phyloP scores from a whole-genome alignment of 495 filamentous ascomycete species.

The Pyrenula aspistea region DNA sequence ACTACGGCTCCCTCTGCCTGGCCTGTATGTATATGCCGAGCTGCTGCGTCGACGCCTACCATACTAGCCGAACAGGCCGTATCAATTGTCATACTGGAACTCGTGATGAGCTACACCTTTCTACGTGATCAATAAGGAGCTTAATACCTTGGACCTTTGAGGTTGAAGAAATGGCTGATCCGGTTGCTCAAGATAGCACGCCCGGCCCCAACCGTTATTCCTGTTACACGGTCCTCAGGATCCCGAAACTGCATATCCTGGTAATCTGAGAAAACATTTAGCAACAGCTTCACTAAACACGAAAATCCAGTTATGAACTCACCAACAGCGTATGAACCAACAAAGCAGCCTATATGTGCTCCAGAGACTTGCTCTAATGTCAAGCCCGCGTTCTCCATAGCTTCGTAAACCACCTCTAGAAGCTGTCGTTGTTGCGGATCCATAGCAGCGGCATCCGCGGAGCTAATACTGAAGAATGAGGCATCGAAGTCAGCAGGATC shows the following conservation, averaged over 20 bases:
- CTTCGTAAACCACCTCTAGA: constrained; percentile 35
- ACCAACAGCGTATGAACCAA: constrained; percentile 3
- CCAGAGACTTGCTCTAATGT: constrained; percentile 4
- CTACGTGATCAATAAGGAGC: neutral
- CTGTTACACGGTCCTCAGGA: constrained; percentile 13
- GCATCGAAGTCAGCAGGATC: constrained; percentile 17
- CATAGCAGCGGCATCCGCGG: constrained; percentile 32
- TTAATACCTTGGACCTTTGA: constrained; percentile 14
- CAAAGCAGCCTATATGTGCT: constrained; percentile 4
- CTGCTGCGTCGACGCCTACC: constrained; percentile 16
- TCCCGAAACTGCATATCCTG: constrained; percentile 15
- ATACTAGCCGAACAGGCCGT: constrained; percentile 20
- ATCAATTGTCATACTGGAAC: constrained; percentile 16
- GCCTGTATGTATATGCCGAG: constrained; percentile 9
- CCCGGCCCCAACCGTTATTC: constrained; percentile 11
- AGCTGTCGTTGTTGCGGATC: constrained; percentile 47
- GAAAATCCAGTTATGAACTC: neutral
- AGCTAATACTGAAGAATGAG: constrained; percentile 27
- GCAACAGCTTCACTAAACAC: too few relatives aligned
- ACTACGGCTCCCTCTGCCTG: constrained; percentile 29
- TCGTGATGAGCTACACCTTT: too few relatives aligned
- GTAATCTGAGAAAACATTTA: constrained; percentile 13
- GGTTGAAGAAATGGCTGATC: constrained; percentile 19
- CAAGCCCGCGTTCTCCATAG: constrained; percentile 17
- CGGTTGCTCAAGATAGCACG: constrained; percentile 16